phyloP scores from a whole-genome alignment of 257 asterid genomes.

The Phtheirospermum japonicum region DNA sequence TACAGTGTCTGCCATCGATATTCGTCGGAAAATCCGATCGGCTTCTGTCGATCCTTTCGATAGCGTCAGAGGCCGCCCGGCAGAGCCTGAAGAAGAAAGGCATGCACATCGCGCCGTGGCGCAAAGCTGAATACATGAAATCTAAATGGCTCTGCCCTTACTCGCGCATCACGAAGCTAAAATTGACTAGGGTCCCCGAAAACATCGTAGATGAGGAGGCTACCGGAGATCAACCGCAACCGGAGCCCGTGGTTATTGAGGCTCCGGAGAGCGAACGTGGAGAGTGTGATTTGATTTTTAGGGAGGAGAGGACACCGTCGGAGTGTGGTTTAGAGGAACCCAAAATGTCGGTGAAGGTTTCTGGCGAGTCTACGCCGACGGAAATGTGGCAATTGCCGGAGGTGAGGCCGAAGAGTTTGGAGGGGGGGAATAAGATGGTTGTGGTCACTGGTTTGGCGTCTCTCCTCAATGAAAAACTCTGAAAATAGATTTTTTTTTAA shows the following conservation, averaged over 20 bases:
- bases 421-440: slow-evolving; percentile 51
- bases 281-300: slow-evolving; percentile 56
- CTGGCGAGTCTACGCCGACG: slow-evolving; percentile 23
- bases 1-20: slow-evolving; percentile 65
- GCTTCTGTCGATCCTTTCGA: slow-evolving; percentile 58
- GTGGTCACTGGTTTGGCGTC: slow-evolving; percentile 77
- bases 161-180: slow-evolving; percentile 36
- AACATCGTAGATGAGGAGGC: too few species aligned
- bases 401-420: slow-evolving; percentile 55
- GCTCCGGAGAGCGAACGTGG: slow-evolving; percentile 41
- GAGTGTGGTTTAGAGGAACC: slow-evolving; percentile 27
- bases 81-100: slow-evolving; percentile 87
- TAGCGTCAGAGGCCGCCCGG: slow-evolving; percentile 73
- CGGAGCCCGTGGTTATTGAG: slow-evolving; percentile 24
- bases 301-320: too few species aligned
- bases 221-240: slow-evolving; percentile 7
- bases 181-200: slow-evolving; percentile 3
- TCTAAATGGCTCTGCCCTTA: slow-evolving; percentile 81
- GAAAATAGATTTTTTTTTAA: slow-evolving; percentile 10
- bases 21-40: slow-evolving; percentile 89
- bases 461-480: slow-evolving; percentile 66
- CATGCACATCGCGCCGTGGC: slow-evolving; percentile 97
- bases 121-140: slow-evolving; percentile 71
- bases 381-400: slow-evolving; percentile 65
- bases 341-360: slow-evolving; percentile 30